Conservation (phyloP, 139 green algal genomes). For the Eudorina sp. region DNA sequence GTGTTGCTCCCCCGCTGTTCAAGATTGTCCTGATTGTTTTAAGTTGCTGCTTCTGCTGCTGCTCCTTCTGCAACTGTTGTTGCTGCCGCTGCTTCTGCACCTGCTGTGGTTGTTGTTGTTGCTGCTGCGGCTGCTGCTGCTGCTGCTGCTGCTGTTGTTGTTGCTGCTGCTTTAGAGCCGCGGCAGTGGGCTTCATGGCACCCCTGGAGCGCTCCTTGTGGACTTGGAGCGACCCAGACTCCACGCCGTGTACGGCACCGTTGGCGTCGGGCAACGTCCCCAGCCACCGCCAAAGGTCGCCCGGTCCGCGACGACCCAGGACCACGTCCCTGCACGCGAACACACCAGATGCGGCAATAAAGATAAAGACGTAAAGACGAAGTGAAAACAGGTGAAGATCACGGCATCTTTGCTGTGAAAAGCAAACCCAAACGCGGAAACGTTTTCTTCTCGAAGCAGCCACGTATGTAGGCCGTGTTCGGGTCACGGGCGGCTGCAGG, state of each 20-base stretch:
- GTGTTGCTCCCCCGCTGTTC: no score
- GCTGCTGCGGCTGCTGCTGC: neutral
- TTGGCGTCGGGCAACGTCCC: slow-evolving; percentile 67
- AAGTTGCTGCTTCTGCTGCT: no score
- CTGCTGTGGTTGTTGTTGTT: no score
- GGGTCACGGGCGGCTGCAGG: no score
- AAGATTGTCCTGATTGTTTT: no score
- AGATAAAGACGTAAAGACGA: neutral
- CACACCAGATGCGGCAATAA: neutral
- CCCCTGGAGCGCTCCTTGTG: slow-evolving; percentile 3
- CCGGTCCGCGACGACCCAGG: slow-evolving; percentile 33
- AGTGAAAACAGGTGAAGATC: no score
- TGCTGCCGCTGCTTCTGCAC: no score
- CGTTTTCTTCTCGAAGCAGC: no score
- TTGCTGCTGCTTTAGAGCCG: slow-evolving; percentile 34
- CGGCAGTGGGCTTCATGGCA: slow-evolving; percentile 39
- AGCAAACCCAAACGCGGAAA: no score
- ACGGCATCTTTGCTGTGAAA: no score
- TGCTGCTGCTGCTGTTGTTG: neutral
- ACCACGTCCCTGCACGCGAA: slow-evolving; percentile 48
- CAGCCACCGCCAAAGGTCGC: slow-evolving; percentile 68
- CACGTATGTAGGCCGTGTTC: no score
- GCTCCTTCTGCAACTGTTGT: no score
- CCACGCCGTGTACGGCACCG: slow-evolving; percentile 64
- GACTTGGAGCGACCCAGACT: slow-evolving; percentile 63